Evolutionary conservation across 164 flowering plant species (phyloP).

Genomic region (Magnolia changhungtana): DNA sequence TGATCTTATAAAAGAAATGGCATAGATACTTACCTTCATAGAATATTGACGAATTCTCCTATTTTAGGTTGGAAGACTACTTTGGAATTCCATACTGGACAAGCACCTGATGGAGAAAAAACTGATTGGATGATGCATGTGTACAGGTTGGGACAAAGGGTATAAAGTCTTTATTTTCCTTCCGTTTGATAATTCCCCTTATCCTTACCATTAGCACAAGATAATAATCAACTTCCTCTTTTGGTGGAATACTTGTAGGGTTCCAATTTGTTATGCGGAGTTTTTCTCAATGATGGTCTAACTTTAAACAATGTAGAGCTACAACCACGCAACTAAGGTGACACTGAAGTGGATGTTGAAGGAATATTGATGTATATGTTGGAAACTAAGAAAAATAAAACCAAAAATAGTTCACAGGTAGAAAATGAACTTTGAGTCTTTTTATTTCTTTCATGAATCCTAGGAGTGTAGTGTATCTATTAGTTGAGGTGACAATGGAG

Average conservation of each 20-base stretch:
- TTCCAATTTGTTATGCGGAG: slow-evolving; percentile 34
- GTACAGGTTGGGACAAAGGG: slow-evolving; percentile 29
- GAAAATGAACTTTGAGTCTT: not conserved
- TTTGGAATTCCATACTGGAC: slow-evolving; percentile 35
- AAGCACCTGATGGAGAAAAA: slow-evolving; percentile 27
- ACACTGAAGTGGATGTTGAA: not conserved
- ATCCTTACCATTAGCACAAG: slow-evolving; percentile 18
- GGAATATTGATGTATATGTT: not conserved
- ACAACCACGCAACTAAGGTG: not conserved
- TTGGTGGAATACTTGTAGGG: slow-evolving; percentile 42
- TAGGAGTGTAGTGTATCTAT: no score
- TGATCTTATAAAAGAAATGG: no score
- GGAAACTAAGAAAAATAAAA: not conserved
- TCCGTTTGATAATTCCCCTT: slow-evolving; percentile 2
- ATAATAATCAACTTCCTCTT: slow-evolving; percentile 8
- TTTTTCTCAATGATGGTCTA: slow-evolving; percentile 25
- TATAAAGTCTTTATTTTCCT: slow-evolving; percentile 16
- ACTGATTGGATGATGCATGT: slow-evolving; percentile 61
- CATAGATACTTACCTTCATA: not conserved
- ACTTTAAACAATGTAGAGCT: slow-evolving; percentile 6
- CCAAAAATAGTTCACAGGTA: slow-evolving; percentile 27
- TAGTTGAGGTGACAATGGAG: not conserved
- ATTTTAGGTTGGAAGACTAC: slow-evolving; percentile 49
- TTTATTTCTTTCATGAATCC: not conserved
- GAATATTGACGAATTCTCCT: slow-evolving; percentile 19